phyloP scores from a whole-genome alignment of 2,329 filamentous ascomycete species.

The Aspergillus persii region DNA sequence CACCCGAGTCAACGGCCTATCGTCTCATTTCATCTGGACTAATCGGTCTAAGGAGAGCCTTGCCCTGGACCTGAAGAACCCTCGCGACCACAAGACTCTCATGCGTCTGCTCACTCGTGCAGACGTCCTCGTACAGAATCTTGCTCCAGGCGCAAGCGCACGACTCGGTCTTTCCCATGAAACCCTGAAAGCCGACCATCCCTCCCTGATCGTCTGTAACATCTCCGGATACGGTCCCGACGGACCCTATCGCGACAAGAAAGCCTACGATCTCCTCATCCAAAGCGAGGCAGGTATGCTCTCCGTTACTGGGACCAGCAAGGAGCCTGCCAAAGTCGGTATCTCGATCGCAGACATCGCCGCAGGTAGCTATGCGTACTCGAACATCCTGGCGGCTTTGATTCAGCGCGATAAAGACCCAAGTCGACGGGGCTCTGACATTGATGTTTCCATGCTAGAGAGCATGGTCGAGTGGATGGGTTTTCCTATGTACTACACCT shows the following conservation, averaged over 20 bases:
- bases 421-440: conserved; percentile 44
- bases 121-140: conserved; percentile 55
- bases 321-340: conserved; percentile 51
- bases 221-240: conserved; percentile 54
- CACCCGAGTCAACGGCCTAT: conserved; percentile 48
- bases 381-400: conserved; percentile 51
- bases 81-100: conserved; percentile 44
- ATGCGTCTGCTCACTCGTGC: conserved; percentile 45
- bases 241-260: conserved; percentile 54
- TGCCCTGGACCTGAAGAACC: conserved; percentile 50
- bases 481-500: conserved; percentile 57
- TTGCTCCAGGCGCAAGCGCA: conserved; percentile 50
- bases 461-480: conserved; percentile 60
- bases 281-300: conserved; percentile 56
- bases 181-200: conserved; percentile 41
- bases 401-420: conserved; percentile 48
- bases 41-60: conserved; percentile 56
- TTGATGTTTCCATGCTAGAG: conserved; percentile 60
- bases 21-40: conserved; percentile 57
- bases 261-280: conserved; percentile 56
- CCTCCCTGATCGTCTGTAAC: conserved; percentile 52
- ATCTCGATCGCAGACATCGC: conserved; percentile 57
- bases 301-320: conserved; percentile 49
- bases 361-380: conserved; percentile 54
- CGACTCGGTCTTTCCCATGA: conserved; percentile 51